phyloP scores from a whole-genome alignment of 352 stramenopile species.

The Phytophthora tentaculata region DNA sequence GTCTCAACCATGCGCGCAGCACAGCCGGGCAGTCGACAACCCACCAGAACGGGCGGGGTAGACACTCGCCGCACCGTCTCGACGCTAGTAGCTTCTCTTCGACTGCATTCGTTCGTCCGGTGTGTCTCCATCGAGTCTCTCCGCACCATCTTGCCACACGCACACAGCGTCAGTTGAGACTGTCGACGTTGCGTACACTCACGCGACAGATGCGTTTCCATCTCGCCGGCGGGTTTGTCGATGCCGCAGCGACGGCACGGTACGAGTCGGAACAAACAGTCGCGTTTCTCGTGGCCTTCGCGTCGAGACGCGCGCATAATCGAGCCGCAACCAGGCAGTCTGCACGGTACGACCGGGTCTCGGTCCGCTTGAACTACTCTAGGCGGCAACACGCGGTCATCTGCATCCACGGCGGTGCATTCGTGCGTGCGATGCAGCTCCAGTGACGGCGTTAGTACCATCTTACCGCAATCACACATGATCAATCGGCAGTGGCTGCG shows the following conservation, averaged over 20 bases:
- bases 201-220: conserved; percentile 56
- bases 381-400: conserved; percentile 3
- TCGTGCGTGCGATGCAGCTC: conserved; percentile 62
- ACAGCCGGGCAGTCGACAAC: conserved; percentile 50
- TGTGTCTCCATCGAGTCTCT: conserved; percentile 56
- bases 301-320: conserved; percentile 16
- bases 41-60: conserved; percentile 23
- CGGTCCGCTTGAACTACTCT: conserved; percentile 12
- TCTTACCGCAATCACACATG: conserved; percentile 71
- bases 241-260: conserved; percentile 53
- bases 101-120: conserved; percentile 58
- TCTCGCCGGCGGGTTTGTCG: conserved; percentile 38
- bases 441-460: conserved; percentile 64
- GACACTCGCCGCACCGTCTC: background rate
- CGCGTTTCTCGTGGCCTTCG: conserved; percentile 21
- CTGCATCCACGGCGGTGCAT: conserved; percentile 39
- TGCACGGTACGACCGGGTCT: conserved; percentile 17
- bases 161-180: conserved; percentile 56
- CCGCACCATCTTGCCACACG: conserved; percentile 69
- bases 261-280: conserved; percentile 57
- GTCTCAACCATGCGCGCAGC: conserved; percentile 35
- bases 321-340: conserved; percentile 15
- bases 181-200: conserved; percentile 40
- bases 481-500: conserved; percentile 68
- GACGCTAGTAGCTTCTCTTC: conserved; percentile 12